These are phyloP conservation scores for Aleurites moluccanus DNA, from an alignment of 441 rosid genomes.

Conservation along the genomic window DNA sequence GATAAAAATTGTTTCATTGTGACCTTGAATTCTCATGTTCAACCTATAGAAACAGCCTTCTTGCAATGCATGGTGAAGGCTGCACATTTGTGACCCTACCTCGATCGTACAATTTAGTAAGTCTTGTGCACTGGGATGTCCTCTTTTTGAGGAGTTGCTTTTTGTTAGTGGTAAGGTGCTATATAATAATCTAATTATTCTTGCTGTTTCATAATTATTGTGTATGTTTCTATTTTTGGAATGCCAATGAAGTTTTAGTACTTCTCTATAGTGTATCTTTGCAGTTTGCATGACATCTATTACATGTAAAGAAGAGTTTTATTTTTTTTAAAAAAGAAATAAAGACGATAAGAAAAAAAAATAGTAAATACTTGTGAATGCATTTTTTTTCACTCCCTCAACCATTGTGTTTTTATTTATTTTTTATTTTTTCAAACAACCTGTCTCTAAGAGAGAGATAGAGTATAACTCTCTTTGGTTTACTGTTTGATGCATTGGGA, in stretches of 20 bases:
- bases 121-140: neutral
- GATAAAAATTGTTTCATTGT: neutral
- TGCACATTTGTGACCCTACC: neutral
- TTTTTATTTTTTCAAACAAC: neutral
- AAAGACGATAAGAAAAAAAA: neutral
- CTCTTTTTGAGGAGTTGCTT: conserved; percentile 60
- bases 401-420: neutral
- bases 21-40: neutral
- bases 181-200: neutral
- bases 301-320: neutral
- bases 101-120: neutral
- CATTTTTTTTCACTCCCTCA: neutral
- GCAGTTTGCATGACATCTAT: neutral
- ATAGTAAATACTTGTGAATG: neutral
- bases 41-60: neutral
- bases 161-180: conserved; percentile 77
- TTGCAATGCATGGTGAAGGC: conserved; percentile 39
- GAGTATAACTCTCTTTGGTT: neutral
- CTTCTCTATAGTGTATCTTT: neutral
- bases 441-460: neutral
- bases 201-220: neutral
- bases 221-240: neutral
- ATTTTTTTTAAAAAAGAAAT: neutral
- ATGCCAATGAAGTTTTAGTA: neutral
- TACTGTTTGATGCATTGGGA: neutral